phyloP scores from a whole-genome alignment of 169 alveolate species.

The Plasmodium vinckei region DNA sequence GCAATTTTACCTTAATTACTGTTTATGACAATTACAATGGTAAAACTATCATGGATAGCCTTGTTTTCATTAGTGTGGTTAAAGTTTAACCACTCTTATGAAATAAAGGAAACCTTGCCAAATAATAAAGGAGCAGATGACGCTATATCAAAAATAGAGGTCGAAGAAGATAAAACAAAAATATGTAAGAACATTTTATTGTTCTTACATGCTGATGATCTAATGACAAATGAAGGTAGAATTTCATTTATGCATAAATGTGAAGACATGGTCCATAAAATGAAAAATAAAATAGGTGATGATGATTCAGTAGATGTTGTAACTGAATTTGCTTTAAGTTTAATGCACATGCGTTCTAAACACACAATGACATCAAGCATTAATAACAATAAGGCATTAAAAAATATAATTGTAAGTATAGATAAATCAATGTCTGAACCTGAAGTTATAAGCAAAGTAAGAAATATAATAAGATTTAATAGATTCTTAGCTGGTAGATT shows the following conservation, averaged over 20 bases:
- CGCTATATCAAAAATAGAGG: not conserved
- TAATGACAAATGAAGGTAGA: not conserved
- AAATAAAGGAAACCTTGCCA: not conserved
- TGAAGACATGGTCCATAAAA: not conserved
- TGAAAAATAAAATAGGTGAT: not conserved
- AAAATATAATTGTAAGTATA: slow-evolving; percentile 1
- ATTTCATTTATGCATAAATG: slow-evolving; percentile 1
- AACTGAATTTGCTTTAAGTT: slow-evolving; percentile 27
- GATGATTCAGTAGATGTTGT: not conserved
- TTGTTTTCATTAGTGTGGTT: no score
- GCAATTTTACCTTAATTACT: no score
- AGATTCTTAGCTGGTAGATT: slow-evolving; percentile 8
- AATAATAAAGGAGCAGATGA: not conserved
- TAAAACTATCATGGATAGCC: no score
- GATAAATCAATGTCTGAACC: slow-evolving; percentile 9
- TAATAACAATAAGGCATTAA: slow-evolving; percentile 2
- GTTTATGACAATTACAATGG: no score
- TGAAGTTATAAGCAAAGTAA: slow-evolving; percentile 1
- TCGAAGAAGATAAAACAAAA: slow-evolving; percentile 7
- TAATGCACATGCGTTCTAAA: slow-evolving; percentile 18
- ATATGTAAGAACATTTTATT: slow-evolving; percentile 5
- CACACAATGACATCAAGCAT: not conserved
- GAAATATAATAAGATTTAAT: slow-evolving; percentile 13
- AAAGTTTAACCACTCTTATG: not conserved
- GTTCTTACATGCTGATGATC: slow-evolving; percentile 6